Percentiles rank a stretch among this genome's conserved stretches.
Conservation (phyloP, 768 basidiomycete genomes). For the Leccinum longicurvipes region DNA sequence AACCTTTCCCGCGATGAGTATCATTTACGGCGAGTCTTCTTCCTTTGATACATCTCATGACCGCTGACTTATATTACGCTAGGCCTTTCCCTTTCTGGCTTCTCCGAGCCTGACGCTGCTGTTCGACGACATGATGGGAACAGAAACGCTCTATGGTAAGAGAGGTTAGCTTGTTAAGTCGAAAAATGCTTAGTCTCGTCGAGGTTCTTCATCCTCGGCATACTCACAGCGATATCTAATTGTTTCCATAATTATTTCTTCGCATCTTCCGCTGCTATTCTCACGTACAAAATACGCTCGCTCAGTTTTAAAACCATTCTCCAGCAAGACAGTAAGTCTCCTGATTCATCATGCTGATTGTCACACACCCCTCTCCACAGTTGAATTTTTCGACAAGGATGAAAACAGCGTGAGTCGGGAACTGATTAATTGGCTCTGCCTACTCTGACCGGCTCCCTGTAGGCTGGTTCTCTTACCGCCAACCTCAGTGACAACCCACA, state of each 20-base stretch:
- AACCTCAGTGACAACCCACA: conserved; percentile 82
- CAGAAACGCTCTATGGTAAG: conserved; percentile 65
- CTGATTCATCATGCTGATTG: neutral
- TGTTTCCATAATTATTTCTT: conserved; percentile 72
- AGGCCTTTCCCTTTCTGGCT: conserved; percentile 58
- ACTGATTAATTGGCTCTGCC: neutral
- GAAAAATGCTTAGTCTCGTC: conserved; percentile 9
- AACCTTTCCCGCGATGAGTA: conserved; percentile 69
- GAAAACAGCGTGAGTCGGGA: conserved; percentile 59
- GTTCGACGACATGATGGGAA: conserved; percentile 56
- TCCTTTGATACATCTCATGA: neutral
- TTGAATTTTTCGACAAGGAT: conserved; percentile 87
- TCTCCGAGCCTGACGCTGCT: conserved; percentile 42
- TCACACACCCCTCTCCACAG: conserved; percentile 31
- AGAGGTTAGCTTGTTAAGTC: conserved; percentile 4
- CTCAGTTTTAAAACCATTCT: conserved; percentile 77
- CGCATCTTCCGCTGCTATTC: conserved; percentile 57
- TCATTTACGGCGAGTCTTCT: conserved; percentile 49
- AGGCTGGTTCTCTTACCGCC: conserved; percentile 81
- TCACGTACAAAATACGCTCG: conserved; percentile 69
- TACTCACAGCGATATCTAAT: conserved; percentile 60
- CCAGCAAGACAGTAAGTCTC: conserved; percentile 72
- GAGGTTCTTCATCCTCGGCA: conserved; percentile 78
- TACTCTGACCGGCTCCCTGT: neutral
- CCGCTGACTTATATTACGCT: neutral